Base-by-base conservation (phyloP, 768 basidiomycete genomes). In the Mycena alexandri region DNA sequence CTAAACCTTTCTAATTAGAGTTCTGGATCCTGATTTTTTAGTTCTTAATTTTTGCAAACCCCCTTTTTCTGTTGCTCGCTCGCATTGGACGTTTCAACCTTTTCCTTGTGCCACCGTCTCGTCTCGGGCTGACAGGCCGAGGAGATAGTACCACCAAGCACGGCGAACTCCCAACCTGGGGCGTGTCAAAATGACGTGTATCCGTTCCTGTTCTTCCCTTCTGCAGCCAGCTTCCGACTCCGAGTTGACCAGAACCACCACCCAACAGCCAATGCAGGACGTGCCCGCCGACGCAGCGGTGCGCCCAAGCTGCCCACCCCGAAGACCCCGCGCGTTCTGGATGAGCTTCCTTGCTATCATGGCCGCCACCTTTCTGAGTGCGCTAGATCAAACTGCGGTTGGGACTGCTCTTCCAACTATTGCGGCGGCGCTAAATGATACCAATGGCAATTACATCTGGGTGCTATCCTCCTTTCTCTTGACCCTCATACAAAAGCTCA, bases 381-480 rank as follows among this genome's bases (percentile, higher is more conserved):
- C 70, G 1, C 6, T 73, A 4, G 70, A 71, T 41, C 19, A 69
- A 13, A 67, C 68, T n/a, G 67, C 72, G 0, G 42, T 73, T 13
- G 67, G 70, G 10, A 73, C 72, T 1, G 70, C 68, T 11, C 36
- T 73, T 34, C 72, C 72, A 0, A 73, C 72, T 2, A 71, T 73
- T 42, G 66, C 67, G 1, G 34, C 50, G n/a, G 57, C 72, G 17
- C 25, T 73, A 34, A 53, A 71, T 33, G 72, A 73, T 43, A 70
- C 56, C 14, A 65, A 65, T 14, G 71, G 71, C 11, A 65, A 72
- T 13, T 72, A 67, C 43, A 65, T 46, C 9, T 72, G 71, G 71
- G 69, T 71, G 21, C n/a, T 29, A 36, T 53, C 33, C 52, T n/a
- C 34, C 17, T 13, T 2, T 9, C 42, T 56, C 12, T 44, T 44